phyloP scores from a whole-genome alignment of 139 green algal species.

The Chlamydomonas asymmetrica region DNA sequence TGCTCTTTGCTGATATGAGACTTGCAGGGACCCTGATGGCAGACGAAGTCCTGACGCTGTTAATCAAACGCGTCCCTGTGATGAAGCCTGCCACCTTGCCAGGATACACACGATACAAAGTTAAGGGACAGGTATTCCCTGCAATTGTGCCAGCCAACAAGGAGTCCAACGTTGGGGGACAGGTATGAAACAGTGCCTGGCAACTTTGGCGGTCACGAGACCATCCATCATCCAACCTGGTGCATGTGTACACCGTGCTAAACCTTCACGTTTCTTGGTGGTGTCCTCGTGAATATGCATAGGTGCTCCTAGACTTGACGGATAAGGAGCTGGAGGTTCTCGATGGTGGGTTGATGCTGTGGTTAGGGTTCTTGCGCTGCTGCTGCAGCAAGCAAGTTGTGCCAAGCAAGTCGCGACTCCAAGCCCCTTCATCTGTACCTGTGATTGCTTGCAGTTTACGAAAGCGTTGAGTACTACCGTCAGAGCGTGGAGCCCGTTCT shows the following conservation, averaged over 20 bases:
- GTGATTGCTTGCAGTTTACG: slow-evolving; percentile 54
- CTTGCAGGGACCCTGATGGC: slow-evolving; percentile 36
- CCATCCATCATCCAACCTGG: background rate
- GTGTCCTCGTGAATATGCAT: background rate
- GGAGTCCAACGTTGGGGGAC: slow-evolving; percentile 33
- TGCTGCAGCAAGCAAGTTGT: background rate
- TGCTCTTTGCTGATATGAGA: too few relatives aligned
- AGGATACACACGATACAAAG: slow-evolving; percentile 58
- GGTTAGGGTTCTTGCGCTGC: background rate
- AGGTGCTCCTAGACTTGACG: slow-evolving; percentile 63
- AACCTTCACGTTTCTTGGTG: background rate
- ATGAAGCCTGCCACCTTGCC: slow-evolving; percentile 44
- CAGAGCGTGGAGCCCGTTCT: slow-evolving; percentile 23
- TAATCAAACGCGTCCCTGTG: slow-evolving; percentile 55
- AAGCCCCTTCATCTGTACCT: background rate
- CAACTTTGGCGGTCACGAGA: background rate
- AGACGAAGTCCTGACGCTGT: slow-evolving; percentile 54
- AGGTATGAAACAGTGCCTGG: slow-evolving; percentile 22
- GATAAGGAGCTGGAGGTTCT: slow-evolving; percentile 64
- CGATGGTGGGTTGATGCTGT: slow-evolving; percentile 43
- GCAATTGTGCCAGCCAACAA: slow-evolving; percentile 41
- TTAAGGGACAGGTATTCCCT: slow-evolving; percentile 68
- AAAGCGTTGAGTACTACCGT: slow-evolving; percentile 76
- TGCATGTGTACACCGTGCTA: background rate
- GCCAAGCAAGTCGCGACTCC: too few relatives aligned